phyloP scores from a whole-genome alignment of 2,329 filamentous ascomycete genomes.

The Hypoxylon sp. region DNA sequence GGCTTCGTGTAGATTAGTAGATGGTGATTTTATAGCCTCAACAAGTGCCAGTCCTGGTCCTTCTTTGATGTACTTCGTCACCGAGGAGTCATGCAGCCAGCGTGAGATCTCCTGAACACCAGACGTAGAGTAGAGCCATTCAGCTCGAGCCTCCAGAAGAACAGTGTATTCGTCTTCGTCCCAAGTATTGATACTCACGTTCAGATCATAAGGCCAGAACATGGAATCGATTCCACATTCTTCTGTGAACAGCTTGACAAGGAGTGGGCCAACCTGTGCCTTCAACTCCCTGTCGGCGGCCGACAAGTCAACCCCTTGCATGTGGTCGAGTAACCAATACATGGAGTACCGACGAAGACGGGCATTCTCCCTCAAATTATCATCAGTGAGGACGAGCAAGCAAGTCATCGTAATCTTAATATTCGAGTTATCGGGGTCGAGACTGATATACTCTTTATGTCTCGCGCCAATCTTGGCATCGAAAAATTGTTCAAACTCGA shows the following conservation, averaged over 20 bases:
- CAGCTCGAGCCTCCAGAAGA: slow-evolving; percentile 36
- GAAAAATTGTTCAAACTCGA: slow-evolving; percentile 49
- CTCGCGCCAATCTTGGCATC: slow-evolving; percentile 42
- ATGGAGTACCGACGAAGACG: slow-evolving; percentile 41
- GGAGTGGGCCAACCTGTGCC: slow-evolving; percentile 41
- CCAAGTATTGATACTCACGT: slow-evolving; percentile 42
- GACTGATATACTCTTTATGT: slow-evolving; percentile 45
- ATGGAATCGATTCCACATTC: slow-evolving; percentile 44
- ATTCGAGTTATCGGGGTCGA: slow-evolving; percentile 47
- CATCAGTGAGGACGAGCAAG: slow-evolving; percentile 42
- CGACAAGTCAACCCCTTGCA: slow-evolving; percentile 43
- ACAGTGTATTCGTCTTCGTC: slow-evolving; percentile 35
- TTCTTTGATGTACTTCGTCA: slow-evolving; percentile 37
- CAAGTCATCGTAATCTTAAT: slow-evolving; percentile 44
- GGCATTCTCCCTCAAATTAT: slow-evolving; percentile 33
- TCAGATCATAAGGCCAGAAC: slow-evolving; percentile 42
- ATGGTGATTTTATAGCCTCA: slow-evolving; percentile 31
- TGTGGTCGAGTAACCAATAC: slow-evolving; percentile 43
- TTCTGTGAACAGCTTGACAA: slow-evolving; percentile 43
- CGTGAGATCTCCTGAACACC: slow-evolving; percentile 40
- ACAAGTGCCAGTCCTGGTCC: slow-evolving; percentile 34
- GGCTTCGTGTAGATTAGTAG: slow-evolving; percentile 37
- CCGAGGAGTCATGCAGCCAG: slow-evolving; percentile 44
- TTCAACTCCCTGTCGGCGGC: slow-evolving; percentile 43
- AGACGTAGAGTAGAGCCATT: slow-evolving; percentile 44